Evolutionary conservation across 805 yeast genomes (phyloP).

Genomic region (Cyberlindnera amylophila): DNA sequence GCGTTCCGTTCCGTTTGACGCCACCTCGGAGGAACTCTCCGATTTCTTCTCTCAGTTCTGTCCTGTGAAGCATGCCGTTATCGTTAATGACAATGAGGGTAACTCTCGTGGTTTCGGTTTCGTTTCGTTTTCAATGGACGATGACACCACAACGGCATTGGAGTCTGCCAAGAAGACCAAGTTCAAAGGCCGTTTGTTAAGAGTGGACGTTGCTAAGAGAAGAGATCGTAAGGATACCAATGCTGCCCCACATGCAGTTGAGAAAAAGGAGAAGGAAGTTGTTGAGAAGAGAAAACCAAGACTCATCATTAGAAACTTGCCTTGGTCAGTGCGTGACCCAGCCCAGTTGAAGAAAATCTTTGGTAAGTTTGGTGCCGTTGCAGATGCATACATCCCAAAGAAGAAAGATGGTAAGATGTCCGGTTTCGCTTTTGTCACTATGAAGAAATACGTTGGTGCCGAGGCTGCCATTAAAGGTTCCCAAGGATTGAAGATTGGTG

Average conservation of each 20-base stretch:
- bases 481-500: slow-evolving; percentile 75
- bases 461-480: slow-evolving; percentile 73
- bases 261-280: slow-evolving; percentile 27
- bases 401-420: slow-evolving; percentile 84
- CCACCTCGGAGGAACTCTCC: slow-evolving; percentile 76
- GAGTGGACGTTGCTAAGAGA: slow-evolving; percentile 87
- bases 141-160: slow-evolving; percentile 77
- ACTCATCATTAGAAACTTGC: slow-evolving; percentile 84
- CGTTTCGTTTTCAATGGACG: slow-evolving; percentile 81
- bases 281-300: slow-evolving; percentile 82
- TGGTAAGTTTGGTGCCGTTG: slow-evolving; percentile 76
- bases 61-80: slow-evolving; percentile 92
- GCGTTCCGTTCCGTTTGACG: slow-evolving; percentile 75
- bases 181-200: slow-evolving; percentile 60
- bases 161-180: slow-evolving; percentile 60
- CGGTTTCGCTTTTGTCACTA: slow-evolving; percentile 92
- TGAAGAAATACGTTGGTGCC: slow-evolving; percentile 78
- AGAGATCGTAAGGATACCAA: slow-evolving; percentile 62
- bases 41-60: slow-evolving; percentile 87
- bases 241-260: neutral
- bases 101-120: slow-evolving; percentile 93
- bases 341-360: slow-evolving; percentile 67
- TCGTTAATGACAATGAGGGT: slow-evolving; percentile 74
- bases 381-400: slow-evolving; percentile 85
- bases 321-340: slow-evolving; percentile 90